Percentiles rank a stretch among this genome's conserved stretches.
Conservation (phyloP, 1,139 yeast species). For the Sugiyamaella novakii region DNA sequence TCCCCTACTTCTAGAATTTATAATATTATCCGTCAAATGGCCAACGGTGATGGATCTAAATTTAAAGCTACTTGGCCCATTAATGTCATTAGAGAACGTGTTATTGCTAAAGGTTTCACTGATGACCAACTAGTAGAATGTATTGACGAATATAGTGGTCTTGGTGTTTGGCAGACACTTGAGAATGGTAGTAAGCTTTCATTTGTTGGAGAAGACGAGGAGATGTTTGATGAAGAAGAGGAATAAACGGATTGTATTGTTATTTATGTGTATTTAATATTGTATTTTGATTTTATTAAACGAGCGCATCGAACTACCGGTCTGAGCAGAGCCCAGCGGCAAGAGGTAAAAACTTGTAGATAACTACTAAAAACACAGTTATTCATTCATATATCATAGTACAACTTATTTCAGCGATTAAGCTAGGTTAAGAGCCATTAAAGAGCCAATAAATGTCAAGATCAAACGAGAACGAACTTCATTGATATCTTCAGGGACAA, state of each 20-base stretch:
- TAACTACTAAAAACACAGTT: too few relatives aligned
- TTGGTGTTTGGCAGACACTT: conserved; percentile 75
- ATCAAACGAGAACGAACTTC: conserved; percentile 94
- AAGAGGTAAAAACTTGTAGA: too few relatives aligned
- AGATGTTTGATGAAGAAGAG: conserved; percentile 16
- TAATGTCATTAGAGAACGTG: conserved; percentile 64
- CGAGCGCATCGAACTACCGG: too few relatives aligned
- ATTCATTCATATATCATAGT: conserved; percentile 12
- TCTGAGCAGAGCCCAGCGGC: too few relatives aligned
- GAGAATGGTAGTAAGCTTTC: conserved; percentile 47
- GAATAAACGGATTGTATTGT: conserved; percentile 5
- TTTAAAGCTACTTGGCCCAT: conserved; percentile 53
- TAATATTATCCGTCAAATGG: conserved; percentile 58
- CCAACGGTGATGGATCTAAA: conserved; percentile 50
- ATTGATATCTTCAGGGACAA: conserved; percentile 98
- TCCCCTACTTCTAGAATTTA: conserved; percentile 60
- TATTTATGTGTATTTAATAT: conserved; percentile 5
- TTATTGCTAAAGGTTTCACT: conserved; percentile 81
- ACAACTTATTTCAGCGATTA: conserved; percentile 1
- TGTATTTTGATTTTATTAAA: neutral
- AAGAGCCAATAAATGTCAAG: conserved; percentile 90
- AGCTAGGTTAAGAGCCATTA: conserved; percentile 61
- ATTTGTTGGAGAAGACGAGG: conserved; percentile 31
- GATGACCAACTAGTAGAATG: conserved; percentile 76
- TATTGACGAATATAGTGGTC: conserved; percentile 68